Base-by-base conservation (phyloP, 305 asterid species). In the Caryopteris hybrid region DNA sequence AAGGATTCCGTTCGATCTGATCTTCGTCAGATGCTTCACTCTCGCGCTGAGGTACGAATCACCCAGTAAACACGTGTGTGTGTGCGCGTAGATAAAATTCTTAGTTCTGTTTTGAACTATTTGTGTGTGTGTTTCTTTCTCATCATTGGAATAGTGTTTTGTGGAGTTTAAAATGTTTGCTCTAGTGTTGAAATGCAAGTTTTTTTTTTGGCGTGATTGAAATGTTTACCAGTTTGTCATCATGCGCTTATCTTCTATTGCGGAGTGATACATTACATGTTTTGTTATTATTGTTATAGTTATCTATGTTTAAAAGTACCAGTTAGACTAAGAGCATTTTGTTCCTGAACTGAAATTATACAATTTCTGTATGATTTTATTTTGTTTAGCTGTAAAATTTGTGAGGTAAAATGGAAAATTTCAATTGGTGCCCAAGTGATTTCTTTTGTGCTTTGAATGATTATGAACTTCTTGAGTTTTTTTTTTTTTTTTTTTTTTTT, bases 1-100 rank as follows among this genome's bases (percentile, higher is more conserved):
- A 89, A 89, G 79, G 99, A 89, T 66, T 79, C 80, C n/a, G 80
- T 94, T 60, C 97, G 97, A 84, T 91, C 97, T 29, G 97, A 86
- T 52, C 88, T 94, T 77, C 89, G 87, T 68, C 90, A 87, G 75
- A 91, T 89, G 98, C 97, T 94, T 69, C 97, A 91, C 73, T 78
- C 96, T 76, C 95, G 95, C 45, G 97, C 98, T 57, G 96, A 94
- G 99, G 99, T 91, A 61, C 48, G 29, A 42, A 43, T 55, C 61
- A 56, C 74, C 12, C 64, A 17, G 11, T 48, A 14, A 21, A 42
- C 52, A 5, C 41, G 21, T 9, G 4, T 36, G 31, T 25, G 48
- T 39, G 63, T 14, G 29, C 2, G 43, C 11, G 52, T 23, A 20
- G 46, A 1, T 20, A 20, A n/a, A 43, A 16, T 43, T 53, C 5